These are phyloP conservation scores for Boletus insuetus DNA, from an alignment of 768 basidiomycete species.

Conservation along the genomic window DNA sequence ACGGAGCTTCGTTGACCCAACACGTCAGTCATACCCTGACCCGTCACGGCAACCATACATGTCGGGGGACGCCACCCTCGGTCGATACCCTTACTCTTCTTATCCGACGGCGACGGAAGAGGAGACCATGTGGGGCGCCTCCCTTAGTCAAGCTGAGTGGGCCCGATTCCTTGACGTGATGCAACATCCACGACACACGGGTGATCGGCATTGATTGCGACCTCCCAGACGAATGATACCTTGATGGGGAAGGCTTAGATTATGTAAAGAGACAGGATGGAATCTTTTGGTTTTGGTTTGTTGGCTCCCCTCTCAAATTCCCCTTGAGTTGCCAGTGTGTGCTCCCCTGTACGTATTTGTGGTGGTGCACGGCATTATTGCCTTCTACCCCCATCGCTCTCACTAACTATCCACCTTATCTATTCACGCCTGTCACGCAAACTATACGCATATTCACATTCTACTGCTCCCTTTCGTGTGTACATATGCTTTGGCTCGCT, in stretches of 20 bases:
- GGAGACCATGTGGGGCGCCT: conserved; percentile 69
- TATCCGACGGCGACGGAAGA: conserved; percentile 53
- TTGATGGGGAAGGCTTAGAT: conserved; percentile 14
- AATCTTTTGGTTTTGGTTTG: conserved; percentile 23
- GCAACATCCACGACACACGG: conserved; percentile 41
- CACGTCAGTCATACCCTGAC: conserved; percentile 24
- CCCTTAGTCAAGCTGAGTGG: conserved; percentile 79
- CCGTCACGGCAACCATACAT: conserved; percentile 30
- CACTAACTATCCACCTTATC: conserved; percentile 10
- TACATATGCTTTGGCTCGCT: conserved; percentile 11
- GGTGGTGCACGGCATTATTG: conserved; percentile 18
- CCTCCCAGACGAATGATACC: conserved; percentile 6
- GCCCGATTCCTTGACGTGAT: conserved; percentile 62
- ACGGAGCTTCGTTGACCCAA: conserved; percentile 22
- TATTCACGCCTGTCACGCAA: conserved; percentile 15
- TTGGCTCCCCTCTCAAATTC: conserved; percentile 4
- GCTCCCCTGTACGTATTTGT: conserved; percentile 24
- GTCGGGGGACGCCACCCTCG: conserved; percentile 20
- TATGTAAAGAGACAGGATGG: conserved; percentile 30
- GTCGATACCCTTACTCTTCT: conserved; percentile 33
- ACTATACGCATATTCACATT: conserved; percentile 19
- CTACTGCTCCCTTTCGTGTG: conserved; percentile 11
- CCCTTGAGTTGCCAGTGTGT: conserved; percentile 17
- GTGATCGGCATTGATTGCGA: conserved; percentile 26
- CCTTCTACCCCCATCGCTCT: background rate